Conservation (phyloP, 768 basidiomycete species). For the Phallus indusiatus region DNA sequence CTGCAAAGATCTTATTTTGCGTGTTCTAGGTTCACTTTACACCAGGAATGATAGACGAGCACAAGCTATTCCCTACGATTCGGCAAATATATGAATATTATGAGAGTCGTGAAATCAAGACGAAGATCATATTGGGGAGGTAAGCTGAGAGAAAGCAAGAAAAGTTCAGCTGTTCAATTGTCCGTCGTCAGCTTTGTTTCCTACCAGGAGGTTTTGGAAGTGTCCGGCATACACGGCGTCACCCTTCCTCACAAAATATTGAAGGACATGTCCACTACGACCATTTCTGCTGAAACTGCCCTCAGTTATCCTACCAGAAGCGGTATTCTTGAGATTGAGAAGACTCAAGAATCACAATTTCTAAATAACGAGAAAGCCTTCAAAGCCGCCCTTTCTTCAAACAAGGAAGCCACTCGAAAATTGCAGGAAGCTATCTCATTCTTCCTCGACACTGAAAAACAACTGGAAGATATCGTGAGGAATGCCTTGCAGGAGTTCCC, state of each 20-base stretch:
- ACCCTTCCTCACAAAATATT: background rate
- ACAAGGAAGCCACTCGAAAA: constrained; percentile 33
- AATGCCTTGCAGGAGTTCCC: background rate
- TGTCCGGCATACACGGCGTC: background rate
- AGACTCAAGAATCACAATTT: constrained; percentile 24
- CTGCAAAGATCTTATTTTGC: constrained; percentile 11
- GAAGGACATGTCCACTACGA: constrained; percentile 33
- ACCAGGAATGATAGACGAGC: constrained; percentile 29
- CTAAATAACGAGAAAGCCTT: constrained; percentile 25
- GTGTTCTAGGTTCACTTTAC: constrained; percentile 42
- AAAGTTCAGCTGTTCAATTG: background rate
- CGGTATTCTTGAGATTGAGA: background rate
- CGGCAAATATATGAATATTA: constrained; percentile 29
- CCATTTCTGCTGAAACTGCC: constrained; percentile 16
- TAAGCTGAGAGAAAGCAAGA: constrained; percentile 10
- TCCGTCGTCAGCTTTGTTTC: constrained; percentile 28
- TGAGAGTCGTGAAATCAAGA: constrained; percentile 27
- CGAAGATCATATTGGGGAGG: constrained; percentile 44
- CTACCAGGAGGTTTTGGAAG: constrained; percentile 23
- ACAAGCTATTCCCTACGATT: constrained; percentile 29
- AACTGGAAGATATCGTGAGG: constrained; percentile 32
- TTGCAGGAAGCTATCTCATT: constrained; percentile 35
- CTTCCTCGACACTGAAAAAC: constrained; percentile 24
- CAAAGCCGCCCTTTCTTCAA: constrained; percentile 26
- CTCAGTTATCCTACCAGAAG: background rate